A percentile compares a stretch with the other conserved stretches of the same genome.
These are phyloP conservation scores for Talaromyces ruber DNA, from an alignment of 495 filamentous ascomycete genomes.

Conservation along the genomic window DNA sequence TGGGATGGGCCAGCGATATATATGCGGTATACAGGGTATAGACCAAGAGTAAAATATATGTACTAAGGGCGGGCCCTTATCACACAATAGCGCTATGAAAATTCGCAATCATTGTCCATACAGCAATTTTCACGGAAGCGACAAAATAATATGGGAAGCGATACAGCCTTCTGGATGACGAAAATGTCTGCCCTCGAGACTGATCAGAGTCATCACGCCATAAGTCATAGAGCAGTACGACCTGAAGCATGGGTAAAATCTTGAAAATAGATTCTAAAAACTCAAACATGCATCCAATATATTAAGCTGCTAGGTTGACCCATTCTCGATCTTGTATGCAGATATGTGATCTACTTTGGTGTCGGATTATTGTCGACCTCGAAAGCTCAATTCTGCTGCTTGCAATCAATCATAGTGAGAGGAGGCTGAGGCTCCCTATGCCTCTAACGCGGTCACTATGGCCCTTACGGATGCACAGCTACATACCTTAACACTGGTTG, in stretches of 20 bases:
- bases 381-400: background rate
- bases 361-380: background rate
- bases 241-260: background rate
- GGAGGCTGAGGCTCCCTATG: background rate
- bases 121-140: background rate
- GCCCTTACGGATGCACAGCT: slow-evolving; percentile 23
- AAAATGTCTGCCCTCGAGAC: background rate
- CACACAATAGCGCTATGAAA: background rate
- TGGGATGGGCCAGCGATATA: background rate
- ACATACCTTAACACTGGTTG: slow-evolving; percentile 20
- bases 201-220: background rate
- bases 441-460: slow-evolving; percentile 13
- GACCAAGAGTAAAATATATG: background rate
- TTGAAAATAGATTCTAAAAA: background rate
- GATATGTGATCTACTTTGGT: background rate
- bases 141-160: background rate
- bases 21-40: background rate
- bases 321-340: background rate
- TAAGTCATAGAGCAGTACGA: background rate
- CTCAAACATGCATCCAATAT: background rate
- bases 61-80: background rate
- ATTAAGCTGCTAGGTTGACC: background rate
- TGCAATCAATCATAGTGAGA: background rate
- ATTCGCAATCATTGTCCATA: background rate
- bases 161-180: background rate